phyloP scores from a whole-genome alignment of 225 moss, liverwort and hornwort genomes.

The Polytrichum formosum region DNA sequence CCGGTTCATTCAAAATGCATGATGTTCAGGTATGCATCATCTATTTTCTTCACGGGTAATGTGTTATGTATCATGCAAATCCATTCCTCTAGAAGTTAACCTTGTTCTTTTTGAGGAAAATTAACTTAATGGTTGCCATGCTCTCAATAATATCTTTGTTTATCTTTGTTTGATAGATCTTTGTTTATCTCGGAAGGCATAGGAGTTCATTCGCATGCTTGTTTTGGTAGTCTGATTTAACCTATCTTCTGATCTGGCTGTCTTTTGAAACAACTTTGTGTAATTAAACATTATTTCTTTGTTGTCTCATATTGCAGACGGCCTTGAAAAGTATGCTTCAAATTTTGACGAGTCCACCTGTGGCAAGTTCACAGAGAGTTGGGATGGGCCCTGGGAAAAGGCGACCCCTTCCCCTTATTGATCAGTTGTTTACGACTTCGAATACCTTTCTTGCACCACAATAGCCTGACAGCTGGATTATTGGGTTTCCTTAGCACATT shows the following conservation, averaged over 20 bases:
- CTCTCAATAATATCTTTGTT: too few species aligned
- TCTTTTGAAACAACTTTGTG: not conserved
- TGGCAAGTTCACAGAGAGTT: slow-evolving; percentile 49
- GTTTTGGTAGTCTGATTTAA: not conserved
- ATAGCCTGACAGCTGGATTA: slow-evolving; percentile 13
- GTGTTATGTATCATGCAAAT: not conserved
- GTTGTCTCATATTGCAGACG: slow-evolving; percentile 42
- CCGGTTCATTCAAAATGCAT: slow-evolving; percentile 94
- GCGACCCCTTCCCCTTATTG: slow-evolving; percentile 60
- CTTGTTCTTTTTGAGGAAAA: not conserved
- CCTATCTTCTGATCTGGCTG: not conserved
- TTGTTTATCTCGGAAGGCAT: too few species aligned
- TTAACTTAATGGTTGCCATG: too few species aligned
- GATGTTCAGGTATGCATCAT: slow-evolving; percentile 78
- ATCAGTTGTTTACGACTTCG: slow-evolving; percentile 59
- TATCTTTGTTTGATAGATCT: too few species aligned
- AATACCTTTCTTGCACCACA: slow-evolving; percentile 16
- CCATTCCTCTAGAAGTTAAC: not conserved
- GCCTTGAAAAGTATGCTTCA: slow-evolving; percentile 84
- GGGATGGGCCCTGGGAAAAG: slow-evolving; percentile 68
- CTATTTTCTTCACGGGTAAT: not conserved
- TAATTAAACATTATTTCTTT: not conserved
- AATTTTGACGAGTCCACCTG: slow-evolving; percentile 49
- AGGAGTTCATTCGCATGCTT: not conserved
- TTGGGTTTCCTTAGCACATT: slow-evolving; percentile 1